Evolutionary conservation across 805 yeast genomes (phyloP), one percentile per base, ranked within the genome.

Genomic region (Cyberlindnera saturnus): DNA sequence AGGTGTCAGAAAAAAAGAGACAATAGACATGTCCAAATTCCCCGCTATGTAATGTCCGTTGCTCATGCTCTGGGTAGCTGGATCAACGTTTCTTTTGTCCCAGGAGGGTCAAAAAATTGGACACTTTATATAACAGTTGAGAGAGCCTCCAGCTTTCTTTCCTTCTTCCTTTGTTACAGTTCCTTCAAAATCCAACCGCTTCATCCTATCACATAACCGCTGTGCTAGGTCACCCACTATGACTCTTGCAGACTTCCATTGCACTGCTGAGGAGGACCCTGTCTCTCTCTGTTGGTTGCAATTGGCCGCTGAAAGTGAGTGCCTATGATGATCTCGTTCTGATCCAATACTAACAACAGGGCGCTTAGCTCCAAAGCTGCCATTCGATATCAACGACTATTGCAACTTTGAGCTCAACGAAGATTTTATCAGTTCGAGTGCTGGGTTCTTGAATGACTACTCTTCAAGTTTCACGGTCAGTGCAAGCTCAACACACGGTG

Each of bases 381-480:
- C 57, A 10, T 56, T 51, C 38, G 58, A 56, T 32, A 45, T 53
- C 38, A 48, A 49, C 32, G 58, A 57, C 40, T 57, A 56, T 29
- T 39, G 51, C 18, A 48, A 36, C 26, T 44, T 56, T 17, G 61
- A 57, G 42, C 45, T 52, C 38, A 51, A 50, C 26, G 57, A 51
- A 29, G 60, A 51, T 20, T 50, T 54, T 38, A 51, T 51, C 17
- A 34, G 38, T 10, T 14, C 50, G 2, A 32, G 46, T 19, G 52
- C 53, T 5, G 55, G 37, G 6, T 55, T 53, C 38, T 13, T 53
- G 31, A 53, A 53, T 42, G 52, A 45, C 34, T 52, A 52, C 43
- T 10, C 46, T 11, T 32, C 36, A 23, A 14, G 36, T 9, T 14
- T 19, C 16, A 26, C 40, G 8, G 16, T 11, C 4, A 32, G 34